Conservation (phyloP, 441 rosid species). For the Bruguiera hainesii region DNA sequence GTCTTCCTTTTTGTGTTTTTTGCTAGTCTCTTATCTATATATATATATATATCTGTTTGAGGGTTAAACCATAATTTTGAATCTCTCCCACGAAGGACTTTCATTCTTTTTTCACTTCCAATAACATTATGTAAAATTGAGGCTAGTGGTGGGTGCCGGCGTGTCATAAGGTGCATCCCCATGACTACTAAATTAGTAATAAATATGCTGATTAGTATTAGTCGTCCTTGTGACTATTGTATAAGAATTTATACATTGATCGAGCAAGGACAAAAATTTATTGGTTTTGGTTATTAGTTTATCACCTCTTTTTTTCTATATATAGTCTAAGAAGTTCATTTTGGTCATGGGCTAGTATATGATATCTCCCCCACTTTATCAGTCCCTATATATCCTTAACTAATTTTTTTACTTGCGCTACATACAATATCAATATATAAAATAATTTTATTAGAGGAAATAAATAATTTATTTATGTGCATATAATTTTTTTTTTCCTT, state of each 20-base stretch:
- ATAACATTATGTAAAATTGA: conserved; percentile 16
- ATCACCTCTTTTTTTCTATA: neutral
- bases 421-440: no score
- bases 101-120: conserved; percentile 20
- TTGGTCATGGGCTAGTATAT: no score
- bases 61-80: neutral
- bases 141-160: conserved; percentile 14
- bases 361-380: no score
- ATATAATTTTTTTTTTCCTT: no score
- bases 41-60: neutral
- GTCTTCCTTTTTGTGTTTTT: neutral
- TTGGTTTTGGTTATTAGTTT: conserved; percentile 14
- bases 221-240: neutral
- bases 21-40: neutral
- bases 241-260: conserved; percentile 7
- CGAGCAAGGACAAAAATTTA: conserved; percentile 33
- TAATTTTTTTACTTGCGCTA: no score
- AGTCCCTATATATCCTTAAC: no score
- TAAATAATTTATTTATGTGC: no score
- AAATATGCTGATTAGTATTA: neutral
- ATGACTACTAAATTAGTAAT: no score
- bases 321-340: no score
- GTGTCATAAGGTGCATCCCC: no score
- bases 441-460: no score
- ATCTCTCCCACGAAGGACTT: neutral